These are phyloP conservation scores for Magnolia sinica DNA, from an alignment of 164 flowering plant species.

Conservation along the genomic window DNA sequence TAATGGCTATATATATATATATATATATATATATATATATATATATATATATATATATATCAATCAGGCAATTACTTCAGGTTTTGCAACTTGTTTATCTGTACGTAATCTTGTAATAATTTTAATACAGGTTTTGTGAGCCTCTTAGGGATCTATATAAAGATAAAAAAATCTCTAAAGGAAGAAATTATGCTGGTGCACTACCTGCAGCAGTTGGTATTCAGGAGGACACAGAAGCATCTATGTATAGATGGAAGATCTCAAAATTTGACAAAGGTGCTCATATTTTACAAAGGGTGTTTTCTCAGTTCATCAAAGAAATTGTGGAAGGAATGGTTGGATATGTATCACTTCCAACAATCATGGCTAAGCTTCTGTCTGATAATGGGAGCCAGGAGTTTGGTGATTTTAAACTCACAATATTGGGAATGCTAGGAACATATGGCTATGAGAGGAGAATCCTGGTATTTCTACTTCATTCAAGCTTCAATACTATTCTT, in stretches of 20 bases:
- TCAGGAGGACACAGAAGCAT: constrained; percentile 27
- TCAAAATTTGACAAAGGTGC: constrained; percentile 44
- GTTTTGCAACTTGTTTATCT: neutral
- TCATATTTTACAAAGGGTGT: constrained; percentile 53
- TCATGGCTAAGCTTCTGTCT: constrained; percentile 89
- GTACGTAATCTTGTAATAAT: constrained; percentile 4
- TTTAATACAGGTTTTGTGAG: constrained; percentile 69
- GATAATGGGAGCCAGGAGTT: constrained; percentile 91
- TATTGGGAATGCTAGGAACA: constrained; percentile 88
- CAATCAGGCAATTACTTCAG: too few relatives aligned
- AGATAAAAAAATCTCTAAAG: constrained; percentile 22
- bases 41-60: too few relatives aligned
- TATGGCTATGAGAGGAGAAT: constrained; percentile 92
- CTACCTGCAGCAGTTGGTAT: constrained; percentile 18
- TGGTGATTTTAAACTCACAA: constrained; percentile 88
- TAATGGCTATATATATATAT: too few relatives aligned
- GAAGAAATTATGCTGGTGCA: constrained; percentile 20
- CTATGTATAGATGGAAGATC: constrained; percentile 47
- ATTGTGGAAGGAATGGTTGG: constrained; percentile 98
- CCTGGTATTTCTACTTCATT: constrained; percentile 50
- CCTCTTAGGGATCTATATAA: constrained; percentile 57
- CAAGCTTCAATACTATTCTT: neutral
- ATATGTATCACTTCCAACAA: constrained; percentile 77
- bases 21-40: too few relatives aligned
- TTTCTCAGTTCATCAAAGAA: constrained; percentile 78